Percentiles rank a stretch among this genome's conserved stretches.
phyloP scores from a whole-genome alignment of 2,329 filamentous ascomycete genomes.

The Pseudogymnoascus pannorum region DNA sequence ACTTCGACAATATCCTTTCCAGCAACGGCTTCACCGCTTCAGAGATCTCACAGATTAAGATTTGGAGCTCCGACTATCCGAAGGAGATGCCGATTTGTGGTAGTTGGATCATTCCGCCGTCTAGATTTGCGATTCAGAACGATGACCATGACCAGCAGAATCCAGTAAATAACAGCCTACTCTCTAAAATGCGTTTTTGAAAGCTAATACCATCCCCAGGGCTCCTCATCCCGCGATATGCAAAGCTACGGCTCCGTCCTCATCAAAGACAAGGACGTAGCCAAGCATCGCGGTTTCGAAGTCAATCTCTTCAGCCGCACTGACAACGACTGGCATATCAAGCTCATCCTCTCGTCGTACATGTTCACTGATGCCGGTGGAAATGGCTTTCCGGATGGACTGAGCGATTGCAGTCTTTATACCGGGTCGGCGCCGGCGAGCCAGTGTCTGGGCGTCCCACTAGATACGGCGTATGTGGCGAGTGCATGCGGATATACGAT shows the following conservation, averaged over 20 bases:
- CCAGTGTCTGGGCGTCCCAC: slow-evolving; percentile 22
- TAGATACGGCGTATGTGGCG: slow-evolving; percentile 24
- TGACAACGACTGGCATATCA: slow-evolving; percentile 26
- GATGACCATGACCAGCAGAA: slow-evolving; percentile 29
- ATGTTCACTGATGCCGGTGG: slow-evolving; percentile 22
- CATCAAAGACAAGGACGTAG: slow-evolving; percentile 25
- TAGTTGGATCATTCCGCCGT: not conserved
- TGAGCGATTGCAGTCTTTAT: slow-evolving; percentile 24
- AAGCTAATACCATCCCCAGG: slow-evolving; percentile 12
- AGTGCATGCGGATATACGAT: slow-evolving; percentile 23
- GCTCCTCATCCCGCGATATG: slow-evolving; percentile 27
- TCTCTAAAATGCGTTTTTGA: not conserved
- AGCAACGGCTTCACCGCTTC: slow-evolving; percentile 18
- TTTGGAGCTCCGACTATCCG: slow-evolving; percentile 27
- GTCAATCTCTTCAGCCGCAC: slow-evolving; percentile 26
- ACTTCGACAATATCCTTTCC: slow-evolving; percentile 22
- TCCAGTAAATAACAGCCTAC: slow-evolving; percentile 13
- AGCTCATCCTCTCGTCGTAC: slow-evolving; percentile 25
- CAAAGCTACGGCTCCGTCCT: slow-evolving; percentile 24
- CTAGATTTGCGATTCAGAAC: slow-evolving; percentile 26
- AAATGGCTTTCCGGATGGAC: slow-evolving; percentile 24
- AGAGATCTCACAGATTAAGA: slow-evolving; percentile 26
- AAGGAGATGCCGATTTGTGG: slow-evolving; percentile 20
- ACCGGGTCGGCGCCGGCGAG: slow-evolving; percentile 20
- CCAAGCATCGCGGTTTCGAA: slow-evolving; percentile 25